phyloP scores from a whole-genome alignment of 2,329 filamentous ascomycete genomes.

The Fusarium palustre region DNA sequence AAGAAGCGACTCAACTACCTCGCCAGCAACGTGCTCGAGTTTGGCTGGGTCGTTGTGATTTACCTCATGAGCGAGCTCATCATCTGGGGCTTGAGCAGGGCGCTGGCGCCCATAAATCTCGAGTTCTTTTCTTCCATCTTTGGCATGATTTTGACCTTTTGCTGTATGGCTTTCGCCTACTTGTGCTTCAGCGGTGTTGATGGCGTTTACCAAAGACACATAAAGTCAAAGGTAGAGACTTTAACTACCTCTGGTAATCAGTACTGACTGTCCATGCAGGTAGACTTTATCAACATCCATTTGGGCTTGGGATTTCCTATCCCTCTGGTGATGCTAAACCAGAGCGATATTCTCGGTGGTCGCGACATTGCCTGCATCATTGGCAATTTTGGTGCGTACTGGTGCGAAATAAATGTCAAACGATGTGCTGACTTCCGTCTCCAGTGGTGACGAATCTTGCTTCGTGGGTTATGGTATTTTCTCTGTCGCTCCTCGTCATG shows the following conservation, averaged over 20 bases:
- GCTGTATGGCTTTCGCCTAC: conserved; percentile 49
- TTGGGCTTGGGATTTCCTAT: conserved; percentile 64
- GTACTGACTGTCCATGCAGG: conserved; percentile 48
- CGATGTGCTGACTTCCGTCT: conserved; percentile 18
- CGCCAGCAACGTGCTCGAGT: conserved; percentile 19
- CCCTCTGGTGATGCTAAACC: conserved; percentile 61
- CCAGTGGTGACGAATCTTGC: conserved; percentile 52
- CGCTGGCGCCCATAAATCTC: conserved; percentile 49
- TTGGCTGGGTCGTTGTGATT: conserved; percentile 53
- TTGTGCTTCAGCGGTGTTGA: conserved; percentile 38
- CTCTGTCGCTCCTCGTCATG: conserved; percentile 42
- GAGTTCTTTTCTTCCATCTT: conserved; percentile 62
- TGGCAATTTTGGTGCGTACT: conserved; percentile 57
- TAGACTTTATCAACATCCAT: conserved; percentile 63
- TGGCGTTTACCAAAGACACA: conserved; percentile 46
- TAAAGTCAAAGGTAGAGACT: conserved; percentile 51
- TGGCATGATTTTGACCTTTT: conserved; percentile 59
- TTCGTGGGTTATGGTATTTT: conserved; percentile 52
- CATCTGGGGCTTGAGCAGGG: conserved; percentile 58
- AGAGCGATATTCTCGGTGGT: conserved; percentile 49
- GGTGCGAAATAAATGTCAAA: rapidly evolving
- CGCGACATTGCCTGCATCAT: conserved; percentile 57
- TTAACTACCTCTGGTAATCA: rapidly evolving
- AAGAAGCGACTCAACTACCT: conserved; percentile 24
- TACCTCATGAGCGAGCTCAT: conserved; percentile 59